Conservation (phyloP, 176 grass and related monocot species). For the Carex kokanica region DNA sequence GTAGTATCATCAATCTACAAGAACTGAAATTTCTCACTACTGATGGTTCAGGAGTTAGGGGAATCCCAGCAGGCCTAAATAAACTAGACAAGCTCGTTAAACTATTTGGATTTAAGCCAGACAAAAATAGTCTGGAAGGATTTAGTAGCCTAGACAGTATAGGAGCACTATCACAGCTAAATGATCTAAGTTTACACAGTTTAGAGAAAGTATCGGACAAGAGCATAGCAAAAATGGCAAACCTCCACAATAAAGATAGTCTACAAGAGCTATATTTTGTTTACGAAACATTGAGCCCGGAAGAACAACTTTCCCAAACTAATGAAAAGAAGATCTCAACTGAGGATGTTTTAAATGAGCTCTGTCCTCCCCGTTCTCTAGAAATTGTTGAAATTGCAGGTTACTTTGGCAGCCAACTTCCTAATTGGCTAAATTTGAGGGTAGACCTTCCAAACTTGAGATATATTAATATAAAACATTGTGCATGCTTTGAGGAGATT, state of each 20-base stretch:
- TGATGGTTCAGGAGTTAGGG: not conserved
- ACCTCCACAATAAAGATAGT: not conserved
- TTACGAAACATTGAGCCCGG: not conserved
- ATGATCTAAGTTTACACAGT: rapidly evolving
- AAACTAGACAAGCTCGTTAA: not conserved
- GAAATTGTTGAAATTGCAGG: not conserved
- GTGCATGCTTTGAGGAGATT: not conserved
- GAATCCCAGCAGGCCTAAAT: not conserved
- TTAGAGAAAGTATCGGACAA: not conserved
- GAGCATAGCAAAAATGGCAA: not conserved
- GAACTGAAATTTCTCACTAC: not conserved
- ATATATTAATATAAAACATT: not conserved
- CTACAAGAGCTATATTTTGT: not conserved
- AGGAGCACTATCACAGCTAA: not conserved
- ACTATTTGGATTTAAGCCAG: not conserved
- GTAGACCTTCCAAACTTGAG: not conserved
- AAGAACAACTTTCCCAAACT: not conserved
- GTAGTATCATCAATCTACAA: not conserved
- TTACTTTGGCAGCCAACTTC: not conserved
- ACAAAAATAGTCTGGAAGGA: not conserved
- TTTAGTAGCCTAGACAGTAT: not conserved
- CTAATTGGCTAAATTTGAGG: not conserved
- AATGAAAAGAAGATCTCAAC: not conserved
- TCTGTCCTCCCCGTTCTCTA: not conserved
- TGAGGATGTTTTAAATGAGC: not conserved